A percentile compares a stretch with the other conserved stretches of the same genome.
Evolutionary conservation across 1,139 yeast genomes (phyloP).

Genomic region (Candida tropicalis): DNA sequence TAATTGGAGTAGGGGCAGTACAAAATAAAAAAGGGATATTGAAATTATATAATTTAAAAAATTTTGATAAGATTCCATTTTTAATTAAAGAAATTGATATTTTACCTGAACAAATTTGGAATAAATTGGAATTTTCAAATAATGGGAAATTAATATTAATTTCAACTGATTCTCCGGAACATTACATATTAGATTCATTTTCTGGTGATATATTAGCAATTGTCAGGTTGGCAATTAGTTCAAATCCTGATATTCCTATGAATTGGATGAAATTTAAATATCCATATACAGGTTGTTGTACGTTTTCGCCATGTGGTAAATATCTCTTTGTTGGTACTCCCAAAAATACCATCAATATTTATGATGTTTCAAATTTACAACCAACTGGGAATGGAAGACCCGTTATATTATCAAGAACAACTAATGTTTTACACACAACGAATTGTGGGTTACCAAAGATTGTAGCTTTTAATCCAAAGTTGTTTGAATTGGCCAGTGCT

Average conservation of each 20-base stretch:
- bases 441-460: constrained; percentile 55
- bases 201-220: constrained; percentile 61
- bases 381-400: constrained; percentile 20
- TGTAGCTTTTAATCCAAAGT: constrained; percentile 75
- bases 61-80: constrained; percentile 60
- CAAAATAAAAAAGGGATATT: constrained; percentile 48
- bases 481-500: constrained; percentile 79
- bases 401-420: constrained; percentile 12
- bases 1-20: constrained; percentile 69
- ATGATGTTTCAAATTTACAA: constrained; percentile 55
- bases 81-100: constrained; percentile 33
- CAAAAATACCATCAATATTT: constrained; percentile 57
- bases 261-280: constrained; percentile 39
- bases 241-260: constrained; percentile 8
- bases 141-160: constrained; percentile 76
- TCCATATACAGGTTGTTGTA: constrained; percentile 60
- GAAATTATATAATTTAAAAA: constrained; percentile 61
- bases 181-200: constrained; percentile 71
- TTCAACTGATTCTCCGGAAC: constrained; percentile 56
- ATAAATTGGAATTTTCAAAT: constrained; percentile 78
- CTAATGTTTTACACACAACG: constrained; percentile 25
- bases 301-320: constrained; percentile 83
- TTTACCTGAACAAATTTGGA: constrained; percentile 48
- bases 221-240: constrained; percentile 31
- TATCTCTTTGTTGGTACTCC: constrained; percentile 68